Conservation (phyloP, 345 rosid genomes). For the Lepidium africanum region DNA sequence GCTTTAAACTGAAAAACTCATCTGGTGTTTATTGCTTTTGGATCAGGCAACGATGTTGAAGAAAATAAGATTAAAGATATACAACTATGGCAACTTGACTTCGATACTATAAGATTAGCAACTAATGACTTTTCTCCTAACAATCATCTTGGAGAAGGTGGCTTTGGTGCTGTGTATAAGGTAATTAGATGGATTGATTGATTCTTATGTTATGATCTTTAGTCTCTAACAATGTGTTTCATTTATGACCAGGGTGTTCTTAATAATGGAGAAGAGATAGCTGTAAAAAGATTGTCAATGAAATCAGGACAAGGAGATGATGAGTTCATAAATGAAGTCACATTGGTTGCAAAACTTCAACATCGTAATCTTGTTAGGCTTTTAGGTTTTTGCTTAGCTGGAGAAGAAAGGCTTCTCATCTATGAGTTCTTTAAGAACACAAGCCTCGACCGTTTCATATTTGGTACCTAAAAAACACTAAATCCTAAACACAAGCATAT, state of each 20-base stretch:
- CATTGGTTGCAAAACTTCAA: slow-evolving; percentile 41
- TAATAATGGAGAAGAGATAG: slow-evolving; percentile 29
- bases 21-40: neutral
- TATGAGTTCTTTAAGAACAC: slow-evolving; percentile 38
- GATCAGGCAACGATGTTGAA: neutral
- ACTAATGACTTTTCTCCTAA: slow-evolving; percentile 11
- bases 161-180: slow-evolving; percentile 17
- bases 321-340: slow-evolving; percentile 41
- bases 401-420: slow-evolving; percentile 33
- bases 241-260: slow-evolving; percentile 31
- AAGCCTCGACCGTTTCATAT: slow-evolving; percentile 34
- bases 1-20: no score
- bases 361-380: slow-evolving; percentile 40
- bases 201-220: neutral
- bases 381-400: slow-evolving; percentile 31
- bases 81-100: neutral
- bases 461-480: slow-evolving; percentile 8
- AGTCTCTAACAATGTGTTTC: neutral
- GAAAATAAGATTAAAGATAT: neutral
- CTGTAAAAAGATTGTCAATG: slow-evolving; percentile 43
- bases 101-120: slow-evolving; percentile 4
- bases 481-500: neutral
- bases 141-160: slow-evolving; percentile 16
- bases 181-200: neutral
- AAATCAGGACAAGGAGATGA: slow-evolving; percentile 33